Evolutionary conservation across 2,329 filamentous ascomycete species (phyloP), one percentile per base, ranked within the genome.

Genomic region (Diaporthe capsici): DNA sequence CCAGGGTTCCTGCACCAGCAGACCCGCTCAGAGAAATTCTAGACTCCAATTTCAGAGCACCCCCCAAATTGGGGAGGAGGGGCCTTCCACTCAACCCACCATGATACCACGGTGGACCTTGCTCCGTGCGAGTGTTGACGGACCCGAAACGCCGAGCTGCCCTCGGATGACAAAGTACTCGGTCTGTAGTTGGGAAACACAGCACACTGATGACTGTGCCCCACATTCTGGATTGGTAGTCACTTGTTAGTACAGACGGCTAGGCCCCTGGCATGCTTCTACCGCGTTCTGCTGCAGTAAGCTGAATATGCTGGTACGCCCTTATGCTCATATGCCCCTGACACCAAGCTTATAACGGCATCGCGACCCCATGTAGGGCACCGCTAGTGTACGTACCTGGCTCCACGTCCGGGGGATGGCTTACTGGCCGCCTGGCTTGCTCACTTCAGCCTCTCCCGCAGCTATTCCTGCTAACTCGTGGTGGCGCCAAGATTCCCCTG

Each of bases 401-500:
- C 15, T 8, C 61, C 28, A 10, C 31, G 31, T 53, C 22, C 28
- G 61, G 60, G 42, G 3, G n/a, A 39, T 61, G 37, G 68, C 47
- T 3, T 17, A 44, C 13, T 37, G 44, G 44, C 22, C 28, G 31
- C 44, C 31, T 31, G 17, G 2, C 53, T 37, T 31, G 22, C 13
- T 57, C 42, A 34, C 51, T 34, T 72, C 70, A 72, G 70, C 70
- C 55, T 72, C 70, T 72, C 42, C 57, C 70, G 70, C 70, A 28
- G 47, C 55, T 9, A 51, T 22, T 28, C 31, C 22, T 51, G 20
- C 47, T n/a, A 37, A 25, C 63, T 68, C 28, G 3, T 13, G 25
- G 44, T 58, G 42, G 71, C 57, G 57, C 65, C 65, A 68, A 39
- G 31, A 67, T 28, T 22, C 67, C 73, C 73, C 73, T 75, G 73